Conservation (phyloP, 176 grass and related monocot species). For the Eragrostis curvula region DNA sequence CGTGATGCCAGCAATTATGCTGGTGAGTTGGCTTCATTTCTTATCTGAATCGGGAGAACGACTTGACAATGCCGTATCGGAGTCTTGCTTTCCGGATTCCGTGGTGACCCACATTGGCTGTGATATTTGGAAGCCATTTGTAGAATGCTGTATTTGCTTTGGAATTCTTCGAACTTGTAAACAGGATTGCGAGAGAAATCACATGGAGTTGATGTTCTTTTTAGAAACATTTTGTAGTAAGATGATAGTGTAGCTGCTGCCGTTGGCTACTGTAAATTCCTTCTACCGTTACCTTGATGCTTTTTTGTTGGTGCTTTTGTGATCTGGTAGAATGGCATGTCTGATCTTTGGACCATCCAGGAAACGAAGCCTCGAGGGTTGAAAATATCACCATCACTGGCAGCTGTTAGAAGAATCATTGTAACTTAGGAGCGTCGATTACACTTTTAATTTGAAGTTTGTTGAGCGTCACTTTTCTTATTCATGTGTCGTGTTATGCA, state of each 20-base stretch:
- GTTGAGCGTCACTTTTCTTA: too few species aligned
- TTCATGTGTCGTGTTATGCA: too few species aligned
- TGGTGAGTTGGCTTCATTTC: background rate
- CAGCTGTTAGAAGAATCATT: too few species aligned
- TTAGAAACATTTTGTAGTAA: background rate
- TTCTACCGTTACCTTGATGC: background rate
- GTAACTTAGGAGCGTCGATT: too few species aligned
- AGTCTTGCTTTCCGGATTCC: conserved; percentile 1
- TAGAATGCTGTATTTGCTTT: background rate
- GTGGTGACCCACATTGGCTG: background rate
- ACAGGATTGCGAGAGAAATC: background rate
- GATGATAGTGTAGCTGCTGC: background rate
- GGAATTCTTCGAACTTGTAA: background rate
- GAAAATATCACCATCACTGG: too few species aligned
- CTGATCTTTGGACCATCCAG: background rate
- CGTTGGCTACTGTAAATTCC: background rate
- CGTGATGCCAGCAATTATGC: background rate
- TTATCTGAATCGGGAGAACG: background rate
- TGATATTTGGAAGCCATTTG: background rate
- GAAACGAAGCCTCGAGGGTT: background rate
- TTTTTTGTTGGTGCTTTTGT: background rate
- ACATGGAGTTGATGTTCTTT: background rate
- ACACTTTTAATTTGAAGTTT: too few species aligned
- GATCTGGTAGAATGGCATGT: background rate
- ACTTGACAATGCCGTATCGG: background rate